phyloP scores from a whole-genome alignment of 2,329 filamentous ascomycete genomes.

The Nigrograna mackinnonii region DNA sequence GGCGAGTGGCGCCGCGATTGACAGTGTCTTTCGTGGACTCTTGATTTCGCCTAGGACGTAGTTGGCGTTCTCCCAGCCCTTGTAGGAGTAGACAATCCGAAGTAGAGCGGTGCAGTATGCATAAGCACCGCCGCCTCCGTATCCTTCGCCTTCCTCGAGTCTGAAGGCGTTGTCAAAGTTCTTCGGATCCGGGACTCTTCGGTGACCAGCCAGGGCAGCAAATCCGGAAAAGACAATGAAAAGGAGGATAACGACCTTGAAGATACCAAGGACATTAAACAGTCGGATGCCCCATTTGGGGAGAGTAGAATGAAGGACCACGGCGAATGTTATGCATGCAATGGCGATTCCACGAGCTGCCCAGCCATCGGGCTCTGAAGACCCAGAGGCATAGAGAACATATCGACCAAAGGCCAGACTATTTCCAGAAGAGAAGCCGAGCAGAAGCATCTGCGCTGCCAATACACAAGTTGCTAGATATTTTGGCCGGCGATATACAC shows the following conservation, averaged over 20 bases:
- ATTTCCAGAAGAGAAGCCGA: conserved; percentile 64
- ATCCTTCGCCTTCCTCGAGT: conserved; percentile 38
- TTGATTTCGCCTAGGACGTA: conserved; percentile 64
- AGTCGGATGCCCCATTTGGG: conserved; percentile 64
- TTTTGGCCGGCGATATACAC: conserved; percentile 62
- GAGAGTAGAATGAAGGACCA: conserved; percentile 54
- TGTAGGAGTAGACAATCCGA: conserved; percentile 64
- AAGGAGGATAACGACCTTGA: conserved; percentile 63
- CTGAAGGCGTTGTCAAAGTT: conserved; percentile 63
- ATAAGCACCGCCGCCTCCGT: conserved; percentile 37
- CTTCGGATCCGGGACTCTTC: conserved; percentile 47
- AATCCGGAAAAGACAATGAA: conserved; percentile 64
- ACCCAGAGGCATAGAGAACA: conserved; percentile 59
- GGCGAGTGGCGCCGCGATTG: conserved; percentile 61
- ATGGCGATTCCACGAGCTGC: conserved; percentile 57
- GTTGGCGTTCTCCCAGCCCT: conserved; percentile 67
- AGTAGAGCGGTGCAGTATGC: conserved; percentile 61
- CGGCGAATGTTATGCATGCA: conserved; percentile 55
- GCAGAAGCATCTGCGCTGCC: conserved; percentile 63
- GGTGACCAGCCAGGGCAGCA: conserved; percentile 35
- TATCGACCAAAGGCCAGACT: conserved; percentile 63
- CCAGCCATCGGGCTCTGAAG: conserved; percentile 56
- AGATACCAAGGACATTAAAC: conserved; percentile 62
- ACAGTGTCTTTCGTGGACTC: conserved; percentile 57
- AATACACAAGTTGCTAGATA: conserved; percentile 64